Evolutionary conservation across 2,329 filamentous ascomycete genomes (phyloP).

Genomic region (Lasiodiplodia citricola): DNA sequence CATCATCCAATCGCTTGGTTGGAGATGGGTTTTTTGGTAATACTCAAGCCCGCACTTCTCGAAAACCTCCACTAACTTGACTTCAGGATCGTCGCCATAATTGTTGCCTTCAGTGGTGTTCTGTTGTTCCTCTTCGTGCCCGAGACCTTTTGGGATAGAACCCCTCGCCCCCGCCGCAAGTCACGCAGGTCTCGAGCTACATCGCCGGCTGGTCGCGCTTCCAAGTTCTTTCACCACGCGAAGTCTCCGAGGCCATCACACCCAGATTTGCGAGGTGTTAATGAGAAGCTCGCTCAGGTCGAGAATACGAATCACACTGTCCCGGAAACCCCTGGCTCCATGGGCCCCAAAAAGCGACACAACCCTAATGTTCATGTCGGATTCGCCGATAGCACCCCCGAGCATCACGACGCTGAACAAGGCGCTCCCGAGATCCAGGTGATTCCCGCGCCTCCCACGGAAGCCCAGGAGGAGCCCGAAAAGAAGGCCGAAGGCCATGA

Average conservation of each 20-base stretch:
- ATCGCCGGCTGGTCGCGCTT: slow-evolving; percentile 1
- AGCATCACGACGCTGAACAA: background rate
- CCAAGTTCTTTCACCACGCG: slow-evolving; percentile 1
- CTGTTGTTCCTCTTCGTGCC: slow-evolving; percentile 90
- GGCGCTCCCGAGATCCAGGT: slow-evolving; percentile 12
- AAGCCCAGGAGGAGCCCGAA: slow-evolving; percentile 18
- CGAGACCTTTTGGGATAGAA: slow-evolving; percentile 94
- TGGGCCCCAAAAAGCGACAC: slow-evolving; percentile 33
- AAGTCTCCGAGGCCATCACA: slow-evolving; percentile 8
- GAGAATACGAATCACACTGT: background rate
- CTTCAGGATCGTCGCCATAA: slow-evolving; percentile 76
- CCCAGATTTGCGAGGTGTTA: slow-evolving; percentile 4
- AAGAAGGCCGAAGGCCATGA: slow-evolving; percentile 31
- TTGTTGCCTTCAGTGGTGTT: slow-evolving; percentile 72
- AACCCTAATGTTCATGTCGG: slow-evolving; percentile 58
- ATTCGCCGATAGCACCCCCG: slow-evolving; percentile 49
- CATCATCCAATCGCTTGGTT: slow-evolving; percentile 76
- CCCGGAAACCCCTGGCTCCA: slow-evolving; percentile 11
- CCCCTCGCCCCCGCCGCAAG: slow-evolving; percentile 60
- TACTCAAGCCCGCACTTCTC: slow-evolving; percentile 17
- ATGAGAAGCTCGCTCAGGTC: slow-evolving; percentile 25
- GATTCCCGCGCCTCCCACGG: slow-evolving; percentile 18
- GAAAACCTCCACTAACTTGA: background rate
- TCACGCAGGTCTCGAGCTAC: slow-evolving; percentile 7
- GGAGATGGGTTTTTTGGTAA: slow-evolving; percentile 91